These are phyloP conservation scores for Crucibulum laeve DNA, from an alignment of 768 basidiomycete genomes.

Conservation along the genomic window DNA sequence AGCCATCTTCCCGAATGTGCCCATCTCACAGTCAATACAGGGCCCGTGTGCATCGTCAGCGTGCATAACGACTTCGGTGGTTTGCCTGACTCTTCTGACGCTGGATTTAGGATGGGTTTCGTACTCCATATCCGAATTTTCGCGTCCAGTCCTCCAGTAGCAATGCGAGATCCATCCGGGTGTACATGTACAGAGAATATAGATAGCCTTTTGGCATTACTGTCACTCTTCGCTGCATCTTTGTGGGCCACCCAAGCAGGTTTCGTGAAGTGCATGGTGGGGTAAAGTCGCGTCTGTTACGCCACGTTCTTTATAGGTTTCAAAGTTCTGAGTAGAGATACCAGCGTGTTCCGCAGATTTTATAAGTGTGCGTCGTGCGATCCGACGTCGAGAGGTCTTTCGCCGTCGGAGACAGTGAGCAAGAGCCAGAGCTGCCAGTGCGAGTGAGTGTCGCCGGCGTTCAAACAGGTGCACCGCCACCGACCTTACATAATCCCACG, in stretches of 20 bases:
- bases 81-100: constrained; percentile 60
- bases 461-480: too few species aligned
- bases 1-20: constrained; percentile 91
- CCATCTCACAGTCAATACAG: constrained; percentile 90
- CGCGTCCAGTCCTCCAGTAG: constrained; percentile 95
- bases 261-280: constrained; percentile 78
- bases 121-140: constrained; percentile 98
- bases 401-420: too few species aligned
- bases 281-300: too few species aligned
- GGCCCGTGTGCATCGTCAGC: constrained; percentile 89
- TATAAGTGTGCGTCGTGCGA: too few species aligned
- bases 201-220: constrained; percentile 62
- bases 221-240: constrained; percentile 64
- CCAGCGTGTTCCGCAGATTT: too few species aligned
- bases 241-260: constrained; percentile 85
- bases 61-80: constrained; percentile 89
- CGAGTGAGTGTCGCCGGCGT: too few species aligned
- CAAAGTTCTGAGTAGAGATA: not conserved
- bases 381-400: too few species aligned
- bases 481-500: too few species aligned
- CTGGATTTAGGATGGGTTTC: constrained; percentile 81
- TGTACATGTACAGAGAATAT: constrained; percentile 95
- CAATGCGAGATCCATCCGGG: constrained; percentile 92
- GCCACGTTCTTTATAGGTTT: too few species aligned
- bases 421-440: too few species aligned